phyloP scores from a whole-genome alignment of 352 stramenopile genomes.

The Pythium graminicola region DNA sequence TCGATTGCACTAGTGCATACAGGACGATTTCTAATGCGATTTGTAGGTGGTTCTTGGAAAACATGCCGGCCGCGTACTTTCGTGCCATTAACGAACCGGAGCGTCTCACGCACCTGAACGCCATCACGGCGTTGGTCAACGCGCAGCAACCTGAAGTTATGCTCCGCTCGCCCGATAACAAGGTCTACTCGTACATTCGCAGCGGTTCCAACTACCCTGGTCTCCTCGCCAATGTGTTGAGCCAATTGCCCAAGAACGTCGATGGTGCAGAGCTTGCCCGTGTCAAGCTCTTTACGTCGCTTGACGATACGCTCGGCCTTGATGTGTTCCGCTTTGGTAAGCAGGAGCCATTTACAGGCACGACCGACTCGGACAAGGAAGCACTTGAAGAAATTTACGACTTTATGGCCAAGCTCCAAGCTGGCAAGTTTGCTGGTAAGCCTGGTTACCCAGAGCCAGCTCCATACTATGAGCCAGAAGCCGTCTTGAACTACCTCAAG shows the following conservation, averaged over 20 bases:
- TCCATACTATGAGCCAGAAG: constrained; percentile 49
- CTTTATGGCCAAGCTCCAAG: constrained; percentile 69
- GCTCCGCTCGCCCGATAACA: constrained; percentile 69
- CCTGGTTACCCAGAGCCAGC: constrained; percentile 45
- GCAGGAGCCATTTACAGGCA: constrained; percentile 65
- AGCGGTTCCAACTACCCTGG: constrained; percentile 71
- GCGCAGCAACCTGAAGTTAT: constrained; percentile 75
- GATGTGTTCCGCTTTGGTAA: constrained; percentile 84
- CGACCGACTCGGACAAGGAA: constrained; percentile 47
- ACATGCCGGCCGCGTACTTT: constrained; percentile 89
- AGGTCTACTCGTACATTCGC: constrained; percentile 79
- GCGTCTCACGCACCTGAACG: constrained; percentile 81
- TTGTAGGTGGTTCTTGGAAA: constrained; percentile 75
- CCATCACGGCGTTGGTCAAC: constrained; percentile 74
- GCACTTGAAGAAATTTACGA: constrained; percentile 50
- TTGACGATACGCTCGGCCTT: constrained; percentile 78
- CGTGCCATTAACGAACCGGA: constrained; percentile 78
- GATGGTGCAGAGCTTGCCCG: constrained; percentile 59
- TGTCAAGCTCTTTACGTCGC: constrained; percentile 88
- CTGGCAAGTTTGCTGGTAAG: constrained; percentile 57
- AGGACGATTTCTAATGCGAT: too few species aligned
- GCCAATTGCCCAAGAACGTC: constrained; percentile 58
- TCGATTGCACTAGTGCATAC: too few species aligned
- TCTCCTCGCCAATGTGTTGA: constrained; percentile 60
- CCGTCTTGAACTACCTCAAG: constrained; percentile 60